A percentile compares a stretch with the other conserved stretches of the same genome.
Evolutionary conservation across 768 basidiomycete genomes (phyloP).

Genomic region (Tylopilus sp.): DNA sequence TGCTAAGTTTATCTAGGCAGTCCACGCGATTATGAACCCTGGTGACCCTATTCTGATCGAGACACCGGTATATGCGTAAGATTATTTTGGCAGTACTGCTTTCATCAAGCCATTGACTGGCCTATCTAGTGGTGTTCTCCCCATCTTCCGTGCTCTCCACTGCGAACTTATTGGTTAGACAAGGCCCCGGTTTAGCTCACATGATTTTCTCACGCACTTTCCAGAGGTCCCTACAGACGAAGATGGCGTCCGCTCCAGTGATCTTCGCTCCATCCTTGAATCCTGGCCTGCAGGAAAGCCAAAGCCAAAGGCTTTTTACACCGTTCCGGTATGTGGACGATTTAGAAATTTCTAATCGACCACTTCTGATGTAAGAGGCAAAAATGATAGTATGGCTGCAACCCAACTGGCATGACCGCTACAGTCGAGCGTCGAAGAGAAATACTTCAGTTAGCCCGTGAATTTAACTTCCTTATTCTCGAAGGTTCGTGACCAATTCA

Average conservation of each 20-base stretch:
- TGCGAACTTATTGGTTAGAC: constrained; percentile 57
- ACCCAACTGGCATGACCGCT: constrained; percentile 82
- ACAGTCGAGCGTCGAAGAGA: constrained; percentile 65
- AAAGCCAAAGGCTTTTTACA: constrained; percentile 79
- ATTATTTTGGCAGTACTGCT: constrained; percentile 15
- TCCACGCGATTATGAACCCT: constrained; percentile 65
- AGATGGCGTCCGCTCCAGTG: constrained; percentile 59
- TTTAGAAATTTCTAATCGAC: constrained; percentile 10
- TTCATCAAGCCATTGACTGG: constrained; percentile 9
- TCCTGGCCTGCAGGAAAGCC: constrained; percentile 70
- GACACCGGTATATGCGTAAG: constrained; percentile 74
- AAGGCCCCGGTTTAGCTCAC: background rate
- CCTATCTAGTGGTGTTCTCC: constrained; percentile 55
- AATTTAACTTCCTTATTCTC: constrained; percentile 77
- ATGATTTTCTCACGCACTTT: constrained; percentile 4
- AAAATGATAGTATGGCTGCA: constrained; percentile 65
- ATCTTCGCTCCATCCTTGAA: constrained; percentile 62
- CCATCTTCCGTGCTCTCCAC: constrained; percentile 53
- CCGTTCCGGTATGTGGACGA: constrained; percentile 55
- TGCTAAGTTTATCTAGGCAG: constrained; percentile 46
- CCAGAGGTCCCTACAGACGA: constrained; percentile 78
- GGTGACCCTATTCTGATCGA: constrained; percentile 84
- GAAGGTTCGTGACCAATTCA: constrained; percentile 52
- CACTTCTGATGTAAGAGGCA: background rate
- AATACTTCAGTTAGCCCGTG: constrained; percentile 65